Base-by-base conservation (phyloP, 345 rosid genomes). In the Rubroshorea leprosula region DNA sequence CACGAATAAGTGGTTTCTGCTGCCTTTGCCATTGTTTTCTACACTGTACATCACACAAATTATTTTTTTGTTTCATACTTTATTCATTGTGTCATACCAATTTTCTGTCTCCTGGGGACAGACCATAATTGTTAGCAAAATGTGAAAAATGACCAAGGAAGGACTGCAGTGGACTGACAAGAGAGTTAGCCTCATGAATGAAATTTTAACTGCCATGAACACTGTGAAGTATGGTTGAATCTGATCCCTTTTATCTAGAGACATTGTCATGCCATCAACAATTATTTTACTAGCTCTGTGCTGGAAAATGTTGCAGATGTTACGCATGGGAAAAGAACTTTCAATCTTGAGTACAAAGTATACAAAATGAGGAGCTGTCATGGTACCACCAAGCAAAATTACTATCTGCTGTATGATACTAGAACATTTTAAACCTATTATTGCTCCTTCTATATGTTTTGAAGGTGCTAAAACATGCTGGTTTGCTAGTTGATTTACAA, bases 241-340 rank as follows among this genome's bases (percentile, higher is more conserved):
- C 51, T 54, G 25, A 15, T 1, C 8, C 13, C 12, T 58, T 58
- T 23, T 14, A 23, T 67, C 64, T 69, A 19, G 45, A 12, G 45
- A 5, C 17, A 21, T 23, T 35, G 18, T 56, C 35, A 46, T 22
- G 58, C 57, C 41, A 24, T 61, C 15, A 43, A 60, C 17, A 22
- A 23, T 41, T 43, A 29, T 22, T 41, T 47, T 49, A 20, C 11
- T 51, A 26, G 61, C 29, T 46, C 35, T 54, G 20, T 16, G 8
- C 59, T 74, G 64, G 23, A 23, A 38, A 56, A 22, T 60, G 50
- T 73, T 51, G 57, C 72, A 93, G 99, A 73, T 87, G 95, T 64
- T 93, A 89, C 76, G 94, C 96, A 26, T 93, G 99, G 99, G 99
- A 93, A 69, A 76, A 70, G 69, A 93, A 97, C 75, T 89, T 93